phyloP scores from a whole-genome alignment of 192 early-diverging fungal species.

The Backusella morwellensis region DNA sequence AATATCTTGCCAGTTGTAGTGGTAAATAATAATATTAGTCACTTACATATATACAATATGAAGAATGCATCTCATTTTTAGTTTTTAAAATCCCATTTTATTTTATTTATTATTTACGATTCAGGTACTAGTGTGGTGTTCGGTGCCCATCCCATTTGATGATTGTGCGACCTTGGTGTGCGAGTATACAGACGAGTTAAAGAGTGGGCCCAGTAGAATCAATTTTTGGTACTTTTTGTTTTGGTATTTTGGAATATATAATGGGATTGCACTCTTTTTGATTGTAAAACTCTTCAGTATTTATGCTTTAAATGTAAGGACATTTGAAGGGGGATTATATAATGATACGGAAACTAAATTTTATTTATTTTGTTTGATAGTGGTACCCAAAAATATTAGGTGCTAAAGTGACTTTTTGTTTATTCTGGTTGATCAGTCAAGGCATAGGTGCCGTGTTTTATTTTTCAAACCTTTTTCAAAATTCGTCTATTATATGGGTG shows the following conservation, averaged over 20 bases:
- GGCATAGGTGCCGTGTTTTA: constrained; percentile 58
- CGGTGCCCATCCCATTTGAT: constrained; percentile 53
- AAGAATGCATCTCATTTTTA: constrained; percentile 22
- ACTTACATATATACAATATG: constrained; percentile 2
- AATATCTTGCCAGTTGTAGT: constrained; percentile 47
- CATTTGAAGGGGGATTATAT: neutral
- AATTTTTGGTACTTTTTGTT: constrained; percentile 82
- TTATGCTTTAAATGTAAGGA: constrained; percentile 62
- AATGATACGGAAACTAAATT: neutral
- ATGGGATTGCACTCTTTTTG: constrained; percentile 66
- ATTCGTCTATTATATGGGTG: constrained; percentile 64
- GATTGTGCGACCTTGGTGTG: constrained; percentile 12
- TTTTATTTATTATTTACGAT: constrained; percentile 39
- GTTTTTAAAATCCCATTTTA: constrained; percentile 16
- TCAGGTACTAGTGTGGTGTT: constrained; percentile 53
- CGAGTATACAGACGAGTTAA: constrained; percentile 11
- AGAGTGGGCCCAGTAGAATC: constrained; percentile 40
- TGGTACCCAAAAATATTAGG: constrained; percentile 75
- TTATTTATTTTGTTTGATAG: constrained; percentile 4
- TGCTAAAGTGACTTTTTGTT: constrained; percentile 57
- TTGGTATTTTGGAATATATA: constrained; percentile 77
- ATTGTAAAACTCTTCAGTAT: constrained; percentile 78
- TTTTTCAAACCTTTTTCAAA: constrained; percentile 50
- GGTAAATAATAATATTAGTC: neutral
- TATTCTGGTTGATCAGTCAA: constrained; percentile 66